phyloP scores from a whole-genome alignment of 495 filamentous ascomycete species.

The Xylaria intraflava region DNA sequence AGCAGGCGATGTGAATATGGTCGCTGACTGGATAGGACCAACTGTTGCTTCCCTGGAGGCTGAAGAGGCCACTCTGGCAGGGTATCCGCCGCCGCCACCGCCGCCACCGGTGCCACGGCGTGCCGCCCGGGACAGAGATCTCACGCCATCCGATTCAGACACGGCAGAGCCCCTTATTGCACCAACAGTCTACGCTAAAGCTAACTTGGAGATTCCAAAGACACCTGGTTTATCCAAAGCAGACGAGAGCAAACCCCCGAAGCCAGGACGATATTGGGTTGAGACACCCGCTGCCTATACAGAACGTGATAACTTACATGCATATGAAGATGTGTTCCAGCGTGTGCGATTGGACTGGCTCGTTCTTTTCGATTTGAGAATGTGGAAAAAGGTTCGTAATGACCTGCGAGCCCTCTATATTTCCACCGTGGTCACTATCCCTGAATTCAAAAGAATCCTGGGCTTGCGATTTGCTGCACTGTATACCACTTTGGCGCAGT shows the following conservation, averaged over 20 bases:
- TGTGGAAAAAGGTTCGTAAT: constrained; percentile 94
- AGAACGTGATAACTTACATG: constrained; percentile 50
- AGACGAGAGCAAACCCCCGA: constrained; percentile 28
- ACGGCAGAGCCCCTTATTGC: constrained; percentile 52
- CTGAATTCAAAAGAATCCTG: constrained; percentile 92
- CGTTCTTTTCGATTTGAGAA: constrained; percentile 87
- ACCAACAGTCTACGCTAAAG: constrained; percentile 46
- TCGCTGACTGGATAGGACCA: constrained; percentile 33
- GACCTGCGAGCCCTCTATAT: constrained; percentile 92
- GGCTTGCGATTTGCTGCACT: constrained; percentile 86
- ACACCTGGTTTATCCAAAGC: constrained; percentile 40
- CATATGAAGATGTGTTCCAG: constrained; percentile 78
- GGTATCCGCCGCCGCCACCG: constrained; percentile 57
- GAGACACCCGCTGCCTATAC: constrained; percentile 63
- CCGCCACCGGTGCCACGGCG: constrained; percentile 32
- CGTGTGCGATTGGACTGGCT: constrained; percentile 90
- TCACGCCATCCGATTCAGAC: constrained; percentile 55
- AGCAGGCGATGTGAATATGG: constrained; percentile 52
- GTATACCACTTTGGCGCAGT: constrained; percentile 86
- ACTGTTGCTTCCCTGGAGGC: constrained; percentile 42
- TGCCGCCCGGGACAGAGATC: constrained; percentile 42
- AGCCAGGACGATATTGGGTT: constrained; percentile 76
- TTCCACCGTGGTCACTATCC: constrained; percentile 88
- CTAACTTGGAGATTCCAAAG: constrained; percentile 51
- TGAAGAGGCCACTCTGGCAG: constrained; percentile 63